These are phyloP conservation scores for Inga oerstediana DNA, from an alignment of 306 rosid genomes.

Conservation along the genomic window DNA sequence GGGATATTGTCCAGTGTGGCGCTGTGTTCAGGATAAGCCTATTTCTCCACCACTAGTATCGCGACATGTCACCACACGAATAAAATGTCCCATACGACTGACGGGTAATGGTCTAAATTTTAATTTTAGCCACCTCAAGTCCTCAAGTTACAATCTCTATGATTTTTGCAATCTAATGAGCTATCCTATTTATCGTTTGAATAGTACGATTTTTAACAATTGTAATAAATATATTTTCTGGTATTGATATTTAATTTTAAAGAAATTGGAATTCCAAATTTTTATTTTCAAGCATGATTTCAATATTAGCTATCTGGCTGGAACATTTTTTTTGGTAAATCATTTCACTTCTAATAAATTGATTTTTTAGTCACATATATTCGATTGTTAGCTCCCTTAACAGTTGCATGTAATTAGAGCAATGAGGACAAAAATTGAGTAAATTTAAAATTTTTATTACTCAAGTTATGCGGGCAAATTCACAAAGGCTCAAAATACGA, in stretches of 20 bases:
- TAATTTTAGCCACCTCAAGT: not conserved
- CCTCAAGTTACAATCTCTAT: not conserved
- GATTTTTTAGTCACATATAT: not conserved
- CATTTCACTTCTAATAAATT: not conserved
- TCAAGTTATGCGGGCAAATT: too few relatives aligned
- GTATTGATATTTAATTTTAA: not conserved
- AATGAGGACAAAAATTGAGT: not conserved
- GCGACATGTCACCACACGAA: not conserved
- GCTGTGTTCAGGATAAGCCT: not conserved
- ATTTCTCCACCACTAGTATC: not conserved
- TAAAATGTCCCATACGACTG: not conserved
- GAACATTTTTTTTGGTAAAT: not conserved
- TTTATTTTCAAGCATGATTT: not conserved
- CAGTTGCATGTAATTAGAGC: not conserved
- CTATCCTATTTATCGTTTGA: not conserved
- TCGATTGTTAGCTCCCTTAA: too few relatives aligned
- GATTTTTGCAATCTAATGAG: not conserved
- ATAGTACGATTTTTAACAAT: not conserved
- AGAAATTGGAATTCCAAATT: not conserved
- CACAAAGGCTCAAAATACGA: too few relatives aligned
- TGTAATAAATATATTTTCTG: not conserved
- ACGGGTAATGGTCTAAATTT: not conserved
- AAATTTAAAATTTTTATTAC: too few relatives aligned
- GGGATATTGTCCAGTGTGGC: not conserved
- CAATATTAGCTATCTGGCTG: too few relatives aligned